Conservation (phyloP, 2,329 filamentous ascomycete genomes). For the Aspergillus intermedius region DNA sequence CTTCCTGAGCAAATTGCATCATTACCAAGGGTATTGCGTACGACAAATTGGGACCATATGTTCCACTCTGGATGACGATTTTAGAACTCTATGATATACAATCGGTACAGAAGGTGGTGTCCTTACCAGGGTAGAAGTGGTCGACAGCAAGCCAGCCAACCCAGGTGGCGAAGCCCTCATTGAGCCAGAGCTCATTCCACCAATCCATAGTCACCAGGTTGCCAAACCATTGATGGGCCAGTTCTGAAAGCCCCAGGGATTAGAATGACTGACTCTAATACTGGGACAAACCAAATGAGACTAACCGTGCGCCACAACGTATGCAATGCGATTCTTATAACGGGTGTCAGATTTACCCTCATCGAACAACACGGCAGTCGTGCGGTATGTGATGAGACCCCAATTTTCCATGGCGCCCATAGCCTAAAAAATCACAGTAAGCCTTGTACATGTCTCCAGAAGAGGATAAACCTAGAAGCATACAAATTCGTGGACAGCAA, state of each 20-base stretch:
- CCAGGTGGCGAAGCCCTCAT: constrained; percentile 97
- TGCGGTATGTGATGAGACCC: constrained; percentile 93
- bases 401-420: constrained; percentile 88
- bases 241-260: constrained; percentile 46
- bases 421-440: constrained; percentile 38
- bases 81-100: constrained; percentile 11
- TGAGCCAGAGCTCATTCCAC: constrained; percentile 91
- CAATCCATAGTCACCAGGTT: constrained; percentile 96
- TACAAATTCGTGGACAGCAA: constrained; percentile 90
- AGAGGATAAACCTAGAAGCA: constrained; percentile 26
- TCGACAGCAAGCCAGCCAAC: constrained; percentile 92
- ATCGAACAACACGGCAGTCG: constrained; percentile 93
- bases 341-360: constrained; percentile 82
- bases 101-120: not conserved
- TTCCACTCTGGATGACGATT: constrained; percentile 64
- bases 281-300: not conserved
- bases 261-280: not conserved
- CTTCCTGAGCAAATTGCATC: constrained; percentile 24
- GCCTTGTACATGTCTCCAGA: constrained; percentile 5
- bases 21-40: constrained; percentile 55
- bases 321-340: constrained; percentile 90
- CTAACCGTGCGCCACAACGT: constrained; percentile 81
- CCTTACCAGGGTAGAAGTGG: constrained; percentile 69
- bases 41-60: constrained; percentile 93
- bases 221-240: constrained; percentile 94